A percentile compares a stretch with the other conserved stretches of the same genome.
phyloP scores from a whole-genome alignment of 148 eudicot genomes.

The Cornus florida region DNA sequence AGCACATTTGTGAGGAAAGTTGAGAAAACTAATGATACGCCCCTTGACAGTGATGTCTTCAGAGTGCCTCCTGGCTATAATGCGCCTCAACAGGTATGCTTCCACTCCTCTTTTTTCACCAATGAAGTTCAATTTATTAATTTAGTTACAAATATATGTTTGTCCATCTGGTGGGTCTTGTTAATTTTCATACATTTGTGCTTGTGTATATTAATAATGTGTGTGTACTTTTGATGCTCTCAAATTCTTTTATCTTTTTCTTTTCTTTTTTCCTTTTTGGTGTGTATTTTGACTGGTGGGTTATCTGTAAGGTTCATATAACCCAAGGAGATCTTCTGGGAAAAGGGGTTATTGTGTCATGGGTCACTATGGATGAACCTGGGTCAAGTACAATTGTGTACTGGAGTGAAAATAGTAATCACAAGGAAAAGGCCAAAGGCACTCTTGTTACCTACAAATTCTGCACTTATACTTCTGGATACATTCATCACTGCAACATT shows the following conservation, averaged over 20 bases:
- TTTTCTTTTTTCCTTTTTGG: no score
- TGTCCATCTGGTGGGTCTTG: no score
- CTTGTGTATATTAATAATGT: no score
- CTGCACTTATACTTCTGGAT: slow-evolving; percentile 74
- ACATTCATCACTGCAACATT: slow-evolving; percentile 79
- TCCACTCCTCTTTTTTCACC: no score
- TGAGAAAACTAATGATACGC: slow-evolving; percentile 57
- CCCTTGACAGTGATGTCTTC: slow-evolving; percentile 66
- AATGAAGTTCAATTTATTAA: no score
- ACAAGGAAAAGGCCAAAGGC: slow-evolving; percentile 41
- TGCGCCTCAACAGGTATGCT: slow-evolving; percentile 75
- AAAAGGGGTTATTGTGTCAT: slow-evolving; percentile 76
- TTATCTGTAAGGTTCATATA: slow-evolving; percentile 52
- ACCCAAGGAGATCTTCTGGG: slow-evolving; percentile 93
- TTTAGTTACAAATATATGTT: no score
- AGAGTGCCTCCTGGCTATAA: slow-evolving; percentile 59
- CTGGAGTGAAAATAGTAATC: slow-evolving; percentile 52
- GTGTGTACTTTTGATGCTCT: neutral
- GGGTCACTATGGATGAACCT: slow-evolving; percentile 69
- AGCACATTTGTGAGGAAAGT: slow-evolving; percentile 50
- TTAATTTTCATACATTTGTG: neutral
- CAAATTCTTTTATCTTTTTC: neutral
- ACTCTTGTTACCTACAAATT: slow-evolving; percentile 48
- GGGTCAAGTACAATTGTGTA: slow-evolving; percentile 57
- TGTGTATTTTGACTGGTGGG: neutral